phyloP scores from a whole-genome alignment of 2,329 filamentous ascomycete genomes.

The Penicillium sp. region DNA sequence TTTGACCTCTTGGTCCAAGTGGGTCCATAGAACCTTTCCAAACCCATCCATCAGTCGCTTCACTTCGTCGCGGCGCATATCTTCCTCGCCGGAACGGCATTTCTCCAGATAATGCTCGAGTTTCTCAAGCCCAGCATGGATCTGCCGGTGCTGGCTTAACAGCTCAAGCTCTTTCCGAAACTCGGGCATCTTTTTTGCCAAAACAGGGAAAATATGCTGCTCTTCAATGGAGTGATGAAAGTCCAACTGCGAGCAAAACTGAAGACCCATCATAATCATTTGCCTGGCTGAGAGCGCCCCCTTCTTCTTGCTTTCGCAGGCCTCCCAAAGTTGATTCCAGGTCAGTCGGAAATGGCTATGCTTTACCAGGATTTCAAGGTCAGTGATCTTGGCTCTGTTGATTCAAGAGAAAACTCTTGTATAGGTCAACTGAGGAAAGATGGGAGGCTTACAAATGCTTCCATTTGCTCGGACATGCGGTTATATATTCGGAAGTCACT shows the following conservation, averaged over 20 bases:
- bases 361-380: conserved; percentile 42
- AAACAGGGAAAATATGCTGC: conserved; percentile 72
- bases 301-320: conserved; percentile 57
- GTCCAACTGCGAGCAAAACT: conserved; percentile 70
- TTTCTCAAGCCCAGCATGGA: conserved; percentile 72
- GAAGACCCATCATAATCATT: conserved; percentile 68
- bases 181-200: conserved; percentile 76
- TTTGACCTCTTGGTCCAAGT: conserved; percentile 81
- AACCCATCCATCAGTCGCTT: conserved; percentile 74
- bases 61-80: conserved; percentile 59
- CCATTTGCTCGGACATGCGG: conserved; percentile 72
- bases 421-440: conserved; percentile 3
- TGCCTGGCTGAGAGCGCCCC: conserved; percentile 67
- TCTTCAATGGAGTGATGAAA: conserved; percentile 85
- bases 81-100: conserved; percentile 64
- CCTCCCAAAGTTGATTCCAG: conserved; percentile 71
- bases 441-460: conserved; percentile 61
- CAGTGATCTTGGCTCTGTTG: no score
- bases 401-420: no score
- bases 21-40: conserved; percentile 75
- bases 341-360: conserved; percentile 74
- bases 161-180: conserved; percentile 69
- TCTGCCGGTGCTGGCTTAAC: conserved; percentile 72
- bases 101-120: conserved; percentile 65
- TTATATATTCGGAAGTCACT: conserved; percentile 72